Conservation (phyloP, 179 eudicot species). For the Carnegiea gigantea region DNA sequence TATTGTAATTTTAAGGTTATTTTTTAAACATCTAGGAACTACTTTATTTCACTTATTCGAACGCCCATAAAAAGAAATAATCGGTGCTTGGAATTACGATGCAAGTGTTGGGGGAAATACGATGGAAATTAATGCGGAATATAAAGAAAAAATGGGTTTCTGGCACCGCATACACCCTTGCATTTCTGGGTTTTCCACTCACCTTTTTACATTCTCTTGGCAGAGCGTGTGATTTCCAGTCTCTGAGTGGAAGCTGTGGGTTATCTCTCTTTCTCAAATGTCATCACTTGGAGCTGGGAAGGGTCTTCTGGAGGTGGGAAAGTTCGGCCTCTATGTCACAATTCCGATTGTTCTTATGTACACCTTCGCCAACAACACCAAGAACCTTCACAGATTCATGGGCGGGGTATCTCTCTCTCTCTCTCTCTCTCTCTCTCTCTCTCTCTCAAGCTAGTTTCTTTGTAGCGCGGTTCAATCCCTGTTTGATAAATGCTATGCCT, state of each 20-base stretch:
- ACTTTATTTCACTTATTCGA: too few species aligned
- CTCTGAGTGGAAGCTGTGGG: background rate
- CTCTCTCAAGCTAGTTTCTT: background rate
- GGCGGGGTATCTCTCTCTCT: slow-evolving; percentile 40
- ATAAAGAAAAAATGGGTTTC: background rate
- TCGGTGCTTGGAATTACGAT: too few species aligned
- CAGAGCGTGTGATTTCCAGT: background rate
- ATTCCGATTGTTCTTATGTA: slow-evolving; percentile 70
- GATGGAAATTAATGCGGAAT: background rate
- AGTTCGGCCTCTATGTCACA: slow-evolving; percentile 64
- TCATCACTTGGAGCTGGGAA: slow-evolving; percentile 8
- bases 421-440: background rate
- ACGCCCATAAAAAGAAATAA: too few species aligned
- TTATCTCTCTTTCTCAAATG: background rate
- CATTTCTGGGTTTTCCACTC: background rate
- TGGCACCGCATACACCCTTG: background rate
- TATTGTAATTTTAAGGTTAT: too few species aligned
- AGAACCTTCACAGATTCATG: slow-evolving; percentile 65
- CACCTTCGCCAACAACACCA: slow-evolving; percentile 61
- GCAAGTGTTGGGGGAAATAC: background rate
- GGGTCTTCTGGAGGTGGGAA: slow-evolving; percentile 54
- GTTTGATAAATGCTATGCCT: too few species aligned
- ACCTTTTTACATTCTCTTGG: background rate
- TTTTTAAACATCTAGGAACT: too few species aligned
- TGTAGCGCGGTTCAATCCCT: background rate